Evolutionary conservation across 192 early-diverging fungal genomes (phyloP).

Genomic region (Entrophospora sp.): DNA sequence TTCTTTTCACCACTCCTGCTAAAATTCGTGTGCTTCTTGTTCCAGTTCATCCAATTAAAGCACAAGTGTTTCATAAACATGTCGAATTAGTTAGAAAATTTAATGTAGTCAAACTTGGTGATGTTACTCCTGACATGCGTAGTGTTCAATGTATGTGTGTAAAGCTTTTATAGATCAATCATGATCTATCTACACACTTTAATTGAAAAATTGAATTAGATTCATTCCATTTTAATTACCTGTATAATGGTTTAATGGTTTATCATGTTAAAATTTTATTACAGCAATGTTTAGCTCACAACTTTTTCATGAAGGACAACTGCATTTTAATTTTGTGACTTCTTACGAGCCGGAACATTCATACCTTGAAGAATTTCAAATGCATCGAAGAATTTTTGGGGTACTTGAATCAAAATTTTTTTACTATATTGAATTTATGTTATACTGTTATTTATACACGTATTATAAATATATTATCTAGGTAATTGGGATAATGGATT

Average conservation of each 20-base stretch:
- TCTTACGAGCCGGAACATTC: constrained; percentile 57
- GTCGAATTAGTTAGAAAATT: constrained; percentile 59
- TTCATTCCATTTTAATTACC: too few species aligned
- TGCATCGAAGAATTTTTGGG: constrained; percentile 64
- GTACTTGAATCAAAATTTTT: constrained; percentile 36
- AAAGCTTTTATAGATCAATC: too few species aligned
- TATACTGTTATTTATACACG: too few species aligned
- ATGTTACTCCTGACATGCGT: constrained; percentile 57
- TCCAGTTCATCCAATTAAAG: constrained; percentile 57
- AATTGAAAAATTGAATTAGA: too few species aligned
- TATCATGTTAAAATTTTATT: neutral
- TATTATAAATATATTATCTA: constrained; percentile 27
- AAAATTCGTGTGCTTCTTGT: constrained; percentile 62
- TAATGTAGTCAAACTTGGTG: constrained; percentile 52
- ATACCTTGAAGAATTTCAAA: constrained; percentile 69
- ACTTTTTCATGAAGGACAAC: constrained; percentile 53
- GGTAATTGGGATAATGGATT: constrained; percentile 79
- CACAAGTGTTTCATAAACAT: constrained; percentile 53
- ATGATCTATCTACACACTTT: too few species aligned
- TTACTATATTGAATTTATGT: neutral
- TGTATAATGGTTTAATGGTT: neutral
- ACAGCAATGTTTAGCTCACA: constrained; percentile 50
- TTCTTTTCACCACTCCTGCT: constrained; percentile 42
- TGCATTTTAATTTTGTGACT: constrained; percentile 66
- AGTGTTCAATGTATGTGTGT: constrained; percentile 32